phyloP scores from a whole-genome alignment of 2,329 filamentous ascomycete genomes.

The Stachybotrys echinatus region DNA sequence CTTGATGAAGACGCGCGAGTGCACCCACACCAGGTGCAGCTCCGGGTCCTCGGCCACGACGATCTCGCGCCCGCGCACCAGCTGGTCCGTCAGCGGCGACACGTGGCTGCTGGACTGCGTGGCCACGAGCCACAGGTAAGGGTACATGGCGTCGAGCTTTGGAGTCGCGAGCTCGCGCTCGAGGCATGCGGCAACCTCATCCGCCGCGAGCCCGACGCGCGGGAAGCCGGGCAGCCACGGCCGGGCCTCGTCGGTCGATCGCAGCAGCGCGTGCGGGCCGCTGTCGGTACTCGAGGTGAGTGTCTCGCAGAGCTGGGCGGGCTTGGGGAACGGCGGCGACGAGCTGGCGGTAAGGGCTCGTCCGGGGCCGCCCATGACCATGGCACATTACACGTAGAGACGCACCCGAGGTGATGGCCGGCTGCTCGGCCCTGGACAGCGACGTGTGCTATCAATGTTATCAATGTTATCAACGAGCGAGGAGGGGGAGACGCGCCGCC shows the following conservation, averaged over 20 bases:
- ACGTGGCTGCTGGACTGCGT: neutral
- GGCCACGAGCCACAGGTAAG: neutral
- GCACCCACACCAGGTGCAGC: neutral
- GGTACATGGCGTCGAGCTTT: neutral
- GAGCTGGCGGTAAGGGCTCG: too few species aligned
- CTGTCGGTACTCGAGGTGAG: neutral
- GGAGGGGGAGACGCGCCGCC: too few species aligned
- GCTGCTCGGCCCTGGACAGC: too few species aligned
- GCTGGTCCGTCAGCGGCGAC: neutral
- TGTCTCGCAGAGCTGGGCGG: neutral
- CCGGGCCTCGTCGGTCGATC: neutral
- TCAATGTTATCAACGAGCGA: too few species aligned
- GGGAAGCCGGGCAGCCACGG: neutral
- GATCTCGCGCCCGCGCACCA: slow-evolving; percentile 1
- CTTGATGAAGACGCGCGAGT: neutral
- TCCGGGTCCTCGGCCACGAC: neutral
- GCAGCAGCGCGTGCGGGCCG: neutral
- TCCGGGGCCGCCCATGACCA: too few species aligned
- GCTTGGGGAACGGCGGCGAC: neutral
- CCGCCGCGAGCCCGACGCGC: neutral
- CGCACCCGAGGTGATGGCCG: too few species aligned
- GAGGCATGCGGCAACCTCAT: neutral
- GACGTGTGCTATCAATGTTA: too few species aligned
- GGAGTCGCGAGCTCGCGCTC: neutral
- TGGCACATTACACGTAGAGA: too few species aligned